phyloP scores from a whole-genome alignment of 2,329 filamentous ascomycete species.

The Epichloe typhina region DNA sequence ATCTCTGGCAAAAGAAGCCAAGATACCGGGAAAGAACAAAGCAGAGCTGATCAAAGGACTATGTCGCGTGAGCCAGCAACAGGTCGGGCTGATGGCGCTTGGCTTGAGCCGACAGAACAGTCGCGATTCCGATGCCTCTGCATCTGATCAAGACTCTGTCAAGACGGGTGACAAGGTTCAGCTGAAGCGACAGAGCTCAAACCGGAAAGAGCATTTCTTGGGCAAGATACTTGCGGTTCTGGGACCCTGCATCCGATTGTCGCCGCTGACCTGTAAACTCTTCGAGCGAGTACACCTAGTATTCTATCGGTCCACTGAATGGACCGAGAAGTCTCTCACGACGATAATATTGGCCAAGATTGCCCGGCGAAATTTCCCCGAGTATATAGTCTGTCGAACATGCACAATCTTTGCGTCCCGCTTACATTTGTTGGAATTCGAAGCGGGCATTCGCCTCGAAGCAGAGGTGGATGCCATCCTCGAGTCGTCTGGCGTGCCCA shows the following conservation, averaged over 20 bases:
- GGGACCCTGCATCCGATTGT: conserved; percentile 75
- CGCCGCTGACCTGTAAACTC: conserved; percentile 56
- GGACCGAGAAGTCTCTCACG: conserved; percentile 93
- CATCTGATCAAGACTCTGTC: conserved; percentile 23
- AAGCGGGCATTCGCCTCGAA: conserved; percentile 72
- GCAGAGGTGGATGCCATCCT: conserved; percentile 69
- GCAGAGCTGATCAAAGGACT: conserved; percentile 64
- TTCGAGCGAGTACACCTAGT: conserved; percentile 93
- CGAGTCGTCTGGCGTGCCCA: conserved; percentile 62
- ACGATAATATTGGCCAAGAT: conserved; percentile 91
- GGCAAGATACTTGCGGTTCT: conserved; percentile 64
- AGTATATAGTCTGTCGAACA: conserved; percentile 81
- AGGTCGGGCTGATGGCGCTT: conserved; percentile 60
- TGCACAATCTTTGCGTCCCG: conserved; percentile 78
- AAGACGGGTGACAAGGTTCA: conserved; percentile 6
- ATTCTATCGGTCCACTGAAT: conserved; percentile 90
- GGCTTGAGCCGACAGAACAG: conserved; percentile 53
- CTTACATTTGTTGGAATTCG: conserved; percentile 68
- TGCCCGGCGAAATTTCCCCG: conserved; percentile 72
- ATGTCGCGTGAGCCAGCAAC: conserved; percentile 57
- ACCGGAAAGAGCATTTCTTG: conserved; percentile 62
- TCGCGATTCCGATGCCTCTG: conserved; percentile 37
- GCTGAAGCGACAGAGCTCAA: conserved; percentile 28
- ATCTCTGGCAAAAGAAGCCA: conserved; percentile 68
- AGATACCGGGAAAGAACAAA: conserved; percentile 80